Conservation (phyloP, 176 grass and related monocot genomes). For the Carex littledalei region DNA sequence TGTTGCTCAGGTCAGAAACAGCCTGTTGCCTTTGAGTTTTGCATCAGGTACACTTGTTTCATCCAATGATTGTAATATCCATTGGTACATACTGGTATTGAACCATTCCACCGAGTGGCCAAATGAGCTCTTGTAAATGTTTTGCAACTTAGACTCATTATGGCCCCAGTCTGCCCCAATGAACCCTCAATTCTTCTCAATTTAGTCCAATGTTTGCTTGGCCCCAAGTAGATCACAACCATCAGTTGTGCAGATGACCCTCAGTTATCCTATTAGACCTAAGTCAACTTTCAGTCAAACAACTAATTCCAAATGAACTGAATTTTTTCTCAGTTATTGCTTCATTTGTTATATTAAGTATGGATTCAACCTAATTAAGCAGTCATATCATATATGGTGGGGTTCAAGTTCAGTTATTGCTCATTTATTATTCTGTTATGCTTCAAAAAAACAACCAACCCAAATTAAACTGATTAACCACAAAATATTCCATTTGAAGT, state of each 20-base stretch:
- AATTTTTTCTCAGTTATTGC: background rate
- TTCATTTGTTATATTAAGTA: background rate
- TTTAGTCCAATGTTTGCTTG: background rate
- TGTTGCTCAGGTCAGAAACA: slow-evolving; percentile 5
- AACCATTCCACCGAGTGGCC: background rate
- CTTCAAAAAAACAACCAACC: background rate
- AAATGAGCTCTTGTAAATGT: background rate
- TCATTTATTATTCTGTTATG: background rate
- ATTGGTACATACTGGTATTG: background rate
- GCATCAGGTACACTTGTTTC: slow-evolving; percentile 10
- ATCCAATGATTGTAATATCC: background rate
- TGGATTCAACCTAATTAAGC: background rate
- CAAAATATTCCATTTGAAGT: background rate
- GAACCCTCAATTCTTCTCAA: background rate
- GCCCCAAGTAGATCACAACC: background rate
- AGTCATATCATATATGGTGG: background rate
- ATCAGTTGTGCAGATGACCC: background rate
- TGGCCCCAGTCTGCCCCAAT: background rate
- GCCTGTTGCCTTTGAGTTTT: slow-evolving; percentile 1
- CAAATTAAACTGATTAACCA: background rate
- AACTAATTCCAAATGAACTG: background rate
- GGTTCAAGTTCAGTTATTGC: background rate
- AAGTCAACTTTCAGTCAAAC: background rate
- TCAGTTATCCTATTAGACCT: background rate
- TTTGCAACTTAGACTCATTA: background rate